Evolutionary conservation across 345 rosid genomes (phyloP).

Genomic region (Balakata baccata): DNA sequence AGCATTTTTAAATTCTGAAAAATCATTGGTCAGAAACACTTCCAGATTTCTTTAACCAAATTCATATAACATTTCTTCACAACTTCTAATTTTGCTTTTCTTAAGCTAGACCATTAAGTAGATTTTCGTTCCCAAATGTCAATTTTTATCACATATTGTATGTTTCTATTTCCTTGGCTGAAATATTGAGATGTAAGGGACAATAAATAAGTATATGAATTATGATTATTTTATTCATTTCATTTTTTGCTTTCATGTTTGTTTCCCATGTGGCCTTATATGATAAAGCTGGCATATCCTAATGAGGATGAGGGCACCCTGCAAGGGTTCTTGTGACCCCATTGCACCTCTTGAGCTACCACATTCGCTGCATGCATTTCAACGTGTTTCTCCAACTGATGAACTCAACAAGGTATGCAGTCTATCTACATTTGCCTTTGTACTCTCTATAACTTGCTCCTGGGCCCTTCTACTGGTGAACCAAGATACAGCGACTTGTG

Average conservation of each 20-base stretch:
- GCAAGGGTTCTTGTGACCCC: constrained; percentile 77
- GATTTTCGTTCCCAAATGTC: neutral
- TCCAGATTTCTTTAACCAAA: neutral
- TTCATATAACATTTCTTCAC: neutral
- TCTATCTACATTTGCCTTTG: constrained; percentile 8
- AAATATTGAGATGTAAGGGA: neutral
- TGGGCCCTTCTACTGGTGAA: neutral
- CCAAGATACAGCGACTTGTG: no score
- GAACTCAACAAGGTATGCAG: constrained; percentile 55
- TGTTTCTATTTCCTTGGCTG: neutral
- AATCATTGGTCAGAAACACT: constrained; percentile 38
- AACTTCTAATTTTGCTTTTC: constrained; percentile 49
- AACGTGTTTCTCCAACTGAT: constrained; percentile 68
- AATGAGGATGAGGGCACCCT: constrained; percentile 79
- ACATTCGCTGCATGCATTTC: constrained; percentile 84
- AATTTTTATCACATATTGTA: neutral
- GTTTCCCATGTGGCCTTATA: neutral
- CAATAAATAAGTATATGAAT: constrained; percentile 36
- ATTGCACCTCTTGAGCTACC: constrained; percentile 90
- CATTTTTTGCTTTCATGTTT: neutral
- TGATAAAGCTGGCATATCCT: constrained; percentile 80
- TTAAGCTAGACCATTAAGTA: neutral
- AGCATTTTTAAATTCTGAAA: neutral
- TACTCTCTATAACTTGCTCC: neutral
- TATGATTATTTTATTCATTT: neutral